Conservation (phyloP, 2,329 filamentous ascomycete species). For the Helotiales sp. region DNA sequence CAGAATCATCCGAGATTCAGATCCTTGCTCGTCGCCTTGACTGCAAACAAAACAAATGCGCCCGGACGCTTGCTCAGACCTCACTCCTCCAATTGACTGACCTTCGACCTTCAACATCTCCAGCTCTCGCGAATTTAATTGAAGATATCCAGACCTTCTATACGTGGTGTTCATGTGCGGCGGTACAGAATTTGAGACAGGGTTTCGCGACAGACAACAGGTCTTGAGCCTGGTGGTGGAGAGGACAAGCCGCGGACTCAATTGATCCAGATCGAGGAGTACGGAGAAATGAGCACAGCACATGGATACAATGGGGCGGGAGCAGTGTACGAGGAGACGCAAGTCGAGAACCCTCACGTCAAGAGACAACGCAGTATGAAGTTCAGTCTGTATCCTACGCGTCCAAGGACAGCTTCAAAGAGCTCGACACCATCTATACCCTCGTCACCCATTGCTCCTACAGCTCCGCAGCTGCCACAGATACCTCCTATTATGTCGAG, state of each 20-base stretch:
- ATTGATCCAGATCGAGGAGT: slow-evolving; percentile 8
- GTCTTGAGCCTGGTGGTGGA: slow-evolving; percentile 25
- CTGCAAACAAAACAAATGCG: slow-evolving; percentile 12
- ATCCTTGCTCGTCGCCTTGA: slow-evolving; percentile 5
- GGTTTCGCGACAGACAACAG: slow-evolving; percentile 23
- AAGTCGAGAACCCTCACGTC: slow-evolving; percentile 22
- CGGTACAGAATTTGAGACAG: slow-evolving; percentile 13
- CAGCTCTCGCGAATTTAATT: not conserved
- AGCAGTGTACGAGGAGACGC: slow-evolving; percentile 14
- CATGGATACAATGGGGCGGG: slow-evolving; percentile 34
- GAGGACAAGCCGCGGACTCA: slow-evolving; percentile 12
- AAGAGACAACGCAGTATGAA: slow-evolving; percentile 39
- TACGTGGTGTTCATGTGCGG: not conserved
- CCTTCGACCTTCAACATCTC: slow-evolving; percentile 3
- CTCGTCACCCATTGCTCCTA: slow-evolving; percentile 26
- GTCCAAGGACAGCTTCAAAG: slow-evolving; percentile 35
- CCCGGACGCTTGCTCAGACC: slow-evolving; percentile 2
- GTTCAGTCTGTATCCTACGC: slow-evolving; percentile 39
- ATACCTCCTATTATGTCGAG: slow-evolving; percentile 22
- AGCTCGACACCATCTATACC: slow-evolving; percentile 27
- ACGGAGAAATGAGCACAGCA: slow-evolving; percentile 30
- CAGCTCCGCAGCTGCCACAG: slow-evolving; percentile 27
- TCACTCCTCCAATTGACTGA: slow-evolving; percentile 6
- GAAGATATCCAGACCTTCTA: not conserved
- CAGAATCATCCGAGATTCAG: slow-evolving; percentile 7